Percentiles rank a stretch among this genome's conserved stretches.
phyloP scores from a whole-genome alignment of 495 filamentous ascomycete genomes.

The Mycothermus thermophilus region DNA sequence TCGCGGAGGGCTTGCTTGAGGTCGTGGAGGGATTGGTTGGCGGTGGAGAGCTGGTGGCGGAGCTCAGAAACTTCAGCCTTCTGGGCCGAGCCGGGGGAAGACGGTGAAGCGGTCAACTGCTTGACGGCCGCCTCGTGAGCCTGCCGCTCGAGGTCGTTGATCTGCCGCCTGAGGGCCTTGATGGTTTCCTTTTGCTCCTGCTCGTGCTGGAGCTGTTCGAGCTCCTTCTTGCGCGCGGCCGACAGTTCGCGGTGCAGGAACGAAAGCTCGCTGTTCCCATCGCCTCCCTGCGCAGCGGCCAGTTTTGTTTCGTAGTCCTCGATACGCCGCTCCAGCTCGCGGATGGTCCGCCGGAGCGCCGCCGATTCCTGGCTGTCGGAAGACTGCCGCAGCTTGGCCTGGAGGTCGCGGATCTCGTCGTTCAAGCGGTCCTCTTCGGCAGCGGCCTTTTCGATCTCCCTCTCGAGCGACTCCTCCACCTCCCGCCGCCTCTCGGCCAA shows the following conservation, averaged over 20 bases:
- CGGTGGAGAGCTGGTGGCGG: constrained; percentile 47
- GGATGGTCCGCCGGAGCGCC: constrained; percentile 35
- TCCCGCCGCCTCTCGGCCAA: constrained; percentile 38
- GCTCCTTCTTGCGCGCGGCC: constrained; percentile 49
- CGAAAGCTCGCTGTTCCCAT: constrained; percentile 42
- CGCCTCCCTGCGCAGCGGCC: constrained; percentile 13
- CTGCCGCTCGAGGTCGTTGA: constrained; percentile 35
- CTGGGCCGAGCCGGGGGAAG: constrained; percentile 31
- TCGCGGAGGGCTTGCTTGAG: constrained; percentile 32
- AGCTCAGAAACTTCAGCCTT: constrained; percentile 50
- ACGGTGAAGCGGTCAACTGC: constrained; percentile 21
- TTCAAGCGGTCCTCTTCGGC: constrained; percentile 44
- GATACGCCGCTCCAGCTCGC: constrained; percentile 45
- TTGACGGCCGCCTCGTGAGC: constrained; percentile 31
- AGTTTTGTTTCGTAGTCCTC: constrained; percentile 44
- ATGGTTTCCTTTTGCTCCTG: constrained; percentile 42
- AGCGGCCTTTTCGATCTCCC: constrained; percentile 41
- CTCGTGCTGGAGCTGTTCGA: constrained; percentile 48
- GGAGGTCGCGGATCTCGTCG: constrained; percentile 44
- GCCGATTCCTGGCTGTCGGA: constrained; percentile 36
- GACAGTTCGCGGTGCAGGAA: constrained; percentile 46
- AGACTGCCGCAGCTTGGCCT: constrained; percentile 31
- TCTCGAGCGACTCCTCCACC: constrained; percentile 42
- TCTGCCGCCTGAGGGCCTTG: constrained; percentile 34
- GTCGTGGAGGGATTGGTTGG: constrained; percentile 46